A percentile compares a stretch with the other conserved stretches of the same genome.
phyloP scores from a whole-genome alignment of 2,329 filamentous ascomycete genomes.

The Trichoderma sp. region DNA sequence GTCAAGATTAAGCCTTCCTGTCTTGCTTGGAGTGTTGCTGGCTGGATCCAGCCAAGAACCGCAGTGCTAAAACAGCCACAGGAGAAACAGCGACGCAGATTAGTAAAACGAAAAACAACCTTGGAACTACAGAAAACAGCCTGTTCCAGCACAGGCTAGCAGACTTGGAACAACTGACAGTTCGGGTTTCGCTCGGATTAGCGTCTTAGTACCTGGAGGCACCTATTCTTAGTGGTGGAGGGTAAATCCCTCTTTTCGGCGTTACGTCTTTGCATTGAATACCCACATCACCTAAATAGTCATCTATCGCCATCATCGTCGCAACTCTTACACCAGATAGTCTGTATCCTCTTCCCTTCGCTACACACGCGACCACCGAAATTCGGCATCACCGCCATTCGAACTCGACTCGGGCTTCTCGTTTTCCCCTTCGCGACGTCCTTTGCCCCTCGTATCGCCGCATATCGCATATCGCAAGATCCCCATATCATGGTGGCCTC shows the following conservation, averaged over 20 bases:
- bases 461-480: not conserved
- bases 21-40: not conserved
- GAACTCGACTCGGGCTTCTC: not conserved
- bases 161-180: not conserved
- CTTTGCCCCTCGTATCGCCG: not conserved
- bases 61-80: not conserved
- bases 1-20: not conserved
- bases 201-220: not conserved
- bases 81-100: not conserved
- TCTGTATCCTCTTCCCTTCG: not conserved
- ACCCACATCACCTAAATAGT: not conserved
- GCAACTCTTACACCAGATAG: not conserved
- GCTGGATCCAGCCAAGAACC: not conserved
- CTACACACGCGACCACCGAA: not conserved
- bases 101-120: not conserved
- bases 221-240: not conserved
- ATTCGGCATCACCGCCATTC: not conserved
- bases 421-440: not conserved
- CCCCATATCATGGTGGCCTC: constrained; percentile 12
- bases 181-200: not conserved
- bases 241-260: not conserved
- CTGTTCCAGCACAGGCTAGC: not conserved
- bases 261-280: not conserved
- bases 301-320: not conserved
- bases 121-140: not conserved